Base-by-base conservation (phyloP, 2,329 filamentous ascomycete species). In the Dactylellina leptospora region DNA sequence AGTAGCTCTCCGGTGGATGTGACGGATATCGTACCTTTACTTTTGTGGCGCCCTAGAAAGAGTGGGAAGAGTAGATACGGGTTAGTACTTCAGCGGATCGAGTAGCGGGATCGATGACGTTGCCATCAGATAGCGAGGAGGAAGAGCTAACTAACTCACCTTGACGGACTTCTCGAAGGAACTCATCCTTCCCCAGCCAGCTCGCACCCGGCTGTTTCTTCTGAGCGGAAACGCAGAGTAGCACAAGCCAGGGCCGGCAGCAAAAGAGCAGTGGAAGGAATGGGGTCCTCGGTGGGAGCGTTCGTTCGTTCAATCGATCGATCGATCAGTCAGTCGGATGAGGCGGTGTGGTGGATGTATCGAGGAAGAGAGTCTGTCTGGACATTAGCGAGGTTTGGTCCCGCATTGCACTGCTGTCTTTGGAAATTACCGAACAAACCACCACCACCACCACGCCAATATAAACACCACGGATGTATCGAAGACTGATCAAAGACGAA, bases 111-210 rank as follows among this genome's bases (percentile, higher is more conserved):
- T 36, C 11, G 56, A 64, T 62, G 44, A 71, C 50, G 44, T 61
- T 36, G 44, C 22, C 30, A 44, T 20, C 8, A n/a, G 38, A 44
- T 8, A 44, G 38, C 10, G 2, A 18, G 13, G 16, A 20, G 11
- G 38, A 16, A 36, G 10, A 45, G 38, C 36, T 55, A 59, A 44
- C 23, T 61, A 33, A 73, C 76, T 63, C 68, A 76, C 95, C 85
- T 97, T 97, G 79, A 99, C 95, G 77, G 93, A 96, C 85, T 97
- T 99, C 85, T 99, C 95, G 80, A 97, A 97, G 69, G 91, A 93
- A 83, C 88, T 90, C 76, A 90, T 87, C 90, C 93, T 48, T 40
- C 42, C 44, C 42, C 76, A 54, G 73, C 45, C 56, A 63, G 45
- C 30, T 63, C 40, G 36, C 28, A 45, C 40, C 48, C 56, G 59